phyloP scores from a whole-genome alignment of 2,329 filamentous ascomycete genomes.

The Xylaria sp. region DNA sequence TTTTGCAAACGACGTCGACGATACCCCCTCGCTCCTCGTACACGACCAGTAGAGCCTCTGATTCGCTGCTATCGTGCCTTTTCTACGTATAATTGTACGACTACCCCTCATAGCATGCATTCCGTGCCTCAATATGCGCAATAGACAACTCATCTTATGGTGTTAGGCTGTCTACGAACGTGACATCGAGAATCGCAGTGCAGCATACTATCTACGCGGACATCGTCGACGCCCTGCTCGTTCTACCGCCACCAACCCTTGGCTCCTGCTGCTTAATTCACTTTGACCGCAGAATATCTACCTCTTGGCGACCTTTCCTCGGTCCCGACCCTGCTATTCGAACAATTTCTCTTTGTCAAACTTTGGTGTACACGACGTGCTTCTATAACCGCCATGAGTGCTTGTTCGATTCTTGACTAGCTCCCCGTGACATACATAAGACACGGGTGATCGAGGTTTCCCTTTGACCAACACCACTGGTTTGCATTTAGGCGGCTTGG shows the following conservation, averaged over 20 bases:
- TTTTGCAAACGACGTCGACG: background rate
- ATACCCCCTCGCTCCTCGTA: conserved; percentile 1
- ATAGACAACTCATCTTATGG: conserved; percentile 22
- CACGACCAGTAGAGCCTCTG: conserved; percentile 7
- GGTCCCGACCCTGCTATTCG: background rate
- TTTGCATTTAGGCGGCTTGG: conserved; percentile 25
- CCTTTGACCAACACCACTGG: conserved; percentile 8
- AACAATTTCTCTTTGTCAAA: background rate
- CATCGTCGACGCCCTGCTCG: conserved; percentile 9
- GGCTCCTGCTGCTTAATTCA: background rate
- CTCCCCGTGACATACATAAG: conserved; percentile 7
- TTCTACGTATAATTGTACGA: conserved; percentile 19
- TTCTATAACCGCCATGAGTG: conserved; percentile 27
- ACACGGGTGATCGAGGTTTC: conserved; percentile 12
- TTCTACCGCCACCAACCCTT: conserved; percentile 1
- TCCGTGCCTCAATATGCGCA: conserved; percentile 8
- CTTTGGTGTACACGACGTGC: conserved; percentile 12
- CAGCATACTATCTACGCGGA: background rate
- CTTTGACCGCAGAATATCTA: conserved; percentile 1
- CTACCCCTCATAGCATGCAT: conserved; percentile 15
- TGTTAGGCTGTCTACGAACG: conserved; percentile 21
- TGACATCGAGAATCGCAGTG: conserved; percentile 16
- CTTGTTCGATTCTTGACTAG: conserved; percentile 20
- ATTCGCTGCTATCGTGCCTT: background rate
- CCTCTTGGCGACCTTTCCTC: background rate